These are phyloP conservation scores for Aurantiochytrium sp. DNA, from an alignment of 108 stramenopile species.

Conservation along the genomic window DNA sequence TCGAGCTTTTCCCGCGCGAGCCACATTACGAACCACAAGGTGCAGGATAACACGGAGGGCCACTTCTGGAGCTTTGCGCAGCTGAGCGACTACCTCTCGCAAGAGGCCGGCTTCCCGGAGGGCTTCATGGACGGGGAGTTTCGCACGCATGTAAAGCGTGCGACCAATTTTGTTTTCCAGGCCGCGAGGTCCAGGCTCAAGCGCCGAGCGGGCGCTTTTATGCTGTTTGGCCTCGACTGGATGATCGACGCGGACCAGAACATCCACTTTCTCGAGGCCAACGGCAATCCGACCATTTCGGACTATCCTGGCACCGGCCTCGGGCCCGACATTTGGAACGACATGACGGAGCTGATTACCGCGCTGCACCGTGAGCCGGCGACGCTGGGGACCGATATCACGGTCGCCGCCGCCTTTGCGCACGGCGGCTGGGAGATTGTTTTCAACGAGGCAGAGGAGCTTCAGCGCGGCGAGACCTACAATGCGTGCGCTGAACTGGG, in stretches of 20 bases:
- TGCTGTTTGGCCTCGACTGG: constrained; percentile 29
- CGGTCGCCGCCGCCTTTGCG: neutral
- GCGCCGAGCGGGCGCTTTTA: neutral
- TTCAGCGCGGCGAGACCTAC: neutral
- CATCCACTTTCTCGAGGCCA: constrained; percentile 24
- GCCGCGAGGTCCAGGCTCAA: neutral
- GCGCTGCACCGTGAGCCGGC: neutral
- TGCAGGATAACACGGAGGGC: neutral
- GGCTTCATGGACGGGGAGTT: neutral
- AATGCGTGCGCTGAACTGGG: neutral
- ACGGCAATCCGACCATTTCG: constrained; percentile 8
- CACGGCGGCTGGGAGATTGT: constrained; percentile 8
- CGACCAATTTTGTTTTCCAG: constrained; percentile 2
- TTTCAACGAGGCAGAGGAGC: constrained; percentile 20
- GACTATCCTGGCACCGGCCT: neutral
- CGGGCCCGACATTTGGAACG: neutral
- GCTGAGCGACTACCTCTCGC: neutral
- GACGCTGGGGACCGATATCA: neutral
- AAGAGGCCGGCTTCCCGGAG: neutral
- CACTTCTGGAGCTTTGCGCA: constrained; percentile 28
- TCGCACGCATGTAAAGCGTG: neutral
- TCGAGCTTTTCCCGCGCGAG: neutral
- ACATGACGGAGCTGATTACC: neutral
- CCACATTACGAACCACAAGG: constrained; percentile 26
- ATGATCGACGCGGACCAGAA: neutral